phyloP scores from a whole-genome alignment of 495 filamentous ascomycete genomes.

The Aspergillus leporis region DNA sequence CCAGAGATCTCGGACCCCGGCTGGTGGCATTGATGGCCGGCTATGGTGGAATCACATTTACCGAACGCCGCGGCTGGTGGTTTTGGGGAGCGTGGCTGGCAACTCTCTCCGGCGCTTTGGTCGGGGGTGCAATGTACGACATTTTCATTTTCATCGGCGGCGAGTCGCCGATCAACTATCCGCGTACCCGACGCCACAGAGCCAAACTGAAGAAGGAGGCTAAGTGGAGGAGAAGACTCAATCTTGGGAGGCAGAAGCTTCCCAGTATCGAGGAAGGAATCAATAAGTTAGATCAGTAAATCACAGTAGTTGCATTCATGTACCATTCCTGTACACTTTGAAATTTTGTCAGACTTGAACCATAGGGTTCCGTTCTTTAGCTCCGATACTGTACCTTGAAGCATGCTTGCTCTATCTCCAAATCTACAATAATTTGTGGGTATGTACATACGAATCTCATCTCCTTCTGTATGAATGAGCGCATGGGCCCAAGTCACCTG shows the following conservation, averaged over 20 bases:
- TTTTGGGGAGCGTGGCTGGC: slow-evolving; percentile 54
- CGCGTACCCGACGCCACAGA: slow-evolving; percentile 2
- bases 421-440: no score
- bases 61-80: slow-evolving; percentile 52
- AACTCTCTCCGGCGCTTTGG: slow-evolving; percentile 46
- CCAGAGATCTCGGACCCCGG: slow-evolving; percentile 58
- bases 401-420: no score
- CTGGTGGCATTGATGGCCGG: slow-evolving; percentile 53
- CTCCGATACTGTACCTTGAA: no score
- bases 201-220: neutral
- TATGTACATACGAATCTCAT: no score
- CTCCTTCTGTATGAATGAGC: no score
- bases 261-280: neutral
- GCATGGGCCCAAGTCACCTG: no score
- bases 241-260: neutral
- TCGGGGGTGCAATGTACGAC: slow-evolving; percentile 54
- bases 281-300: neutral
- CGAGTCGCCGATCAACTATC: slow-evolving; percentile 47
- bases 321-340: no score
- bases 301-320: neutral
- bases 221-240: neutral
- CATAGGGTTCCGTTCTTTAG: no score
- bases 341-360: no score
- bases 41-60: slow-evolving; percentile 41
- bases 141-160: slow-evolving; percentile 51